A percentile compares a stretch with the other conserved stretches of the same genome.
These are phyloP conservation scores for Aspergillus conjunctus DNA, from an alignment of 495 filamentous ascomycete species.

Conservation along the genomic window DNA sequence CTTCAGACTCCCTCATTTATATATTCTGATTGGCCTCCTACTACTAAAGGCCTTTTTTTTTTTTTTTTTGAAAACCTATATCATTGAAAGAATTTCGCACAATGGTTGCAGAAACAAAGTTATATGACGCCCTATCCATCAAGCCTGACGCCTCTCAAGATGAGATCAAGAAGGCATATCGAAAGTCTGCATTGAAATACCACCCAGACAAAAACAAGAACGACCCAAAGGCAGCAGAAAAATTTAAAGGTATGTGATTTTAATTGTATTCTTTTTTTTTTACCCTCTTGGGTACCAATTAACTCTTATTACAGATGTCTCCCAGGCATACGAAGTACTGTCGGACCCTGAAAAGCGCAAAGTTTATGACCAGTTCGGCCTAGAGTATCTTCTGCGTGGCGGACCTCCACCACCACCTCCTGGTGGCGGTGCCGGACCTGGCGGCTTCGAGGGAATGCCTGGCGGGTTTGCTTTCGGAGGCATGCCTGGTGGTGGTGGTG, in stretches of 20 bases:
- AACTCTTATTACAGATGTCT: constrained; percentile 61
- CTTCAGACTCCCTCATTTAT: not conserved
- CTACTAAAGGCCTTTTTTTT: constrained; percentile 20
- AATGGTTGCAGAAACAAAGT: constrained; percentile 87
- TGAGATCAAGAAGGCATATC: constrained; percentile 97
- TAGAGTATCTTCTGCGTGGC: constrained; percentile 88
- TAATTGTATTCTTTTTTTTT: not conserved
- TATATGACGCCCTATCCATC: constrained; percentile 77
- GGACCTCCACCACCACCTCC: constrained; percentile 68
- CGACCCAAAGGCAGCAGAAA: constrained; percentile 78
- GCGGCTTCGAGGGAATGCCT: constrained; percentile 59
- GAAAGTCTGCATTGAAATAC: constrained; percentile 86
- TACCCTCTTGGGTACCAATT: constrained; percentile 15
- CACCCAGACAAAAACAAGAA: constrained; percentile 98
- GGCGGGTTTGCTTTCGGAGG: constrained; percentile 55
- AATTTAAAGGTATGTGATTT: constrained; percentile 69
- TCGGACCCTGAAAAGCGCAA: constrained; percentile 97
- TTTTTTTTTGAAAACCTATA: too few relatives aligned
- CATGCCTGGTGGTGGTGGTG: constrained; percentile 60
- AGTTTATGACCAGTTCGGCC: constrained; percentile 90
- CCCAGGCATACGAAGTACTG: constrained; percentile 96
- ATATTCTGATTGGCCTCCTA: constrained; percentile 14
- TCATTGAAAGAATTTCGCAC: constrained; percentile 26
- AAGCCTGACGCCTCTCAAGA: constrained; percentile 81
- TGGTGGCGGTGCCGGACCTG: constrained; percentile 36